Conservation (phyloP, 345 rosid species). For the Pistacia atlantica region DNA sequence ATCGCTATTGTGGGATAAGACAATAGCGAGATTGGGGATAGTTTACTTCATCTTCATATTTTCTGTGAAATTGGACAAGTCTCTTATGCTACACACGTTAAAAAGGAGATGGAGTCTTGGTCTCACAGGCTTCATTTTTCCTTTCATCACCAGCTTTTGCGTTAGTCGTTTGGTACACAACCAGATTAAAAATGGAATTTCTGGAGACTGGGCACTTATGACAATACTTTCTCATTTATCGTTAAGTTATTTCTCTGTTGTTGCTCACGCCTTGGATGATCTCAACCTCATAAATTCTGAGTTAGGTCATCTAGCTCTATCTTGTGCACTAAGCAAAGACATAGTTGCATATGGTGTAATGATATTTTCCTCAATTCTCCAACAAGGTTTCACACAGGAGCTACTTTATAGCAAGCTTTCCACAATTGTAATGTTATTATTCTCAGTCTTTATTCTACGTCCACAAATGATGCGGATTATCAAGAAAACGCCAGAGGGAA, state of each 20-base stretch:
- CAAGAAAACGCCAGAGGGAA: slow-evolving; percentile 25
- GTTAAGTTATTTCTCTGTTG: slow-evolving; percentile 16
- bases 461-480: slow-evolving; percentile 18
- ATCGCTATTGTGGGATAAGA: neutral
- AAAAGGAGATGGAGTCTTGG: slow-evolving; percentile 22
- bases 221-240: neutral
- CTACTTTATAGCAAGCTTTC: neutral
- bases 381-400: neutral
- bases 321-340: slow-evolving; percentile 24
- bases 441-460: neutral
- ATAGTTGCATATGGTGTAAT: neutral
- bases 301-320: slow-evolving; percentile 30
- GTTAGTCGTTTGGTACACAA: neutral
- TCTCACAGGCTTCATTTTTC: neutral
- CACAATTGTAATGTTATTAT: slow-evolving; percentile 14
- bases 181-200: neutral
- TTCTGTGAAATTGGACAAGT: slow-evolving; percentile 29
- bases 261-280: slow-evolving; percentile 23
- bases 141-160: neutral
- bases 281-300: slow-evolving; percentile 39
- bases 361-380: neutral
- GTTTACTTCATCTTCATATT: slow-evolving; percentile 24
- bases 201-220: neutral
- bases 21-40: neutral
- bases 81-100: neutral